phyloP scores from a whole-genome alignment of 495 filamentous ascomycete species.

The Penicillium crystallinum region DNA sequence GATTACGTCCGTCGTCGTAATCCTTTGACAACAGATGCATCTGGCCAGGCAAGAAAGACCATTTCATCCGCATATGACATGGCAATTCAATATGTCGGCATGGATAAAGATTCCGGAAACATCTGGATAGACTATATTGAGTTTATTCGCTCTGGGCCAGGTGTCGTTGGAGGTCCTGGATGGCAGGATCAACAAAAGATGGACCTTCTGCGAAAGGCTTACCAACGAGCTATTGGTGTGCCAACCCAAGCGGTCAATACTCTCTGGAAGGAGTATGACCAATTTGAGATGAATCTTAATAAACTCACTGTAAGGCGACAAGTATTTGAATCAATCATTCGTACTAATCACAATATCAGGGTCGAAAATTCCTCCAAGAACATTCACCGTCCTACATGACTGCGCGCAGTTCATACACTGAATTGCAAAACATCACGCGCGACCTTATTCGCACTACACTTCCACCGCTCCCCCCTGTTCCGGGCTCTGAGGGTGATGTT shows the following conservation, averaged over 20 bases:
- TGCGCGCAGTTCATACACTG: conserved; percentile 76
- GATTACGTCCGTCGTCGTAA: conserved; percentile 91
- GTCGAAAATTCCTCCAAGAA: conserved; percentile 88
- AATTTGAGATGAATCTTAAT: conserved; percentile 88
- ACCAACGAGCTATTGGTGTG: conserved; percentile 80
- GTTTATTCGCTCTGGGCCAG: conserved; percentile 82
- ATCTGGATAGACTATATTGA: conserved; percentile 93
- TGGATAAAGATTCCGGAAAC: conserved; percentile 84
- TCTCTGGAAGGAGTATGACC: conserved; percentile 95
- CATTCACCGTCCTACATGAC: conserved; percentile 90
- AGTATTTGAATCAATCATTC: neutral
- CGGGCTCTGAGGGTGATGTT: conserved; percentile 78
- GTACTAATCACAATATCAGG: conserved; percentile 45
- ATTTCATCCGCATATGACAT: conserved; percentile 85
- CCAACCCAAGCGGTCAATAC: conserved; percentile 73
- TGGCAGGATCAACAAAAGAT: conserved; percentile 99
- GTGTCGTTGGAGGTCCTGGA: conserved; percentile 70
- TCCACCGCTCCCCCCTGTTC: conserved; percentile 73
- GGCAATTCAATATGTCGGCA: conserved; percentile 80
- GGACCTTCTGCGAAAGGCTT: conserved; percentile 84
- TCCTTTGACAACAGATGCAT: conserved; percentile 74
- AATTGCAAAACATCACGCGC: conserved; percentile 77
- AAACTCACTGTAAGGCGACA: conserved; percentile 63
- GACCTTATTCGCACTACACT: conserved; percentile 72
- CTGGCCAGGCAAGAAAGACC: conserved; percentile 65